Percentiles rank a stretch among this genome's conserved stretches.
Evolutionary conservation across 2,329 filamentous ascomycete species (phyloP).

Genomic region (Whalleya microplaca): DNA sequence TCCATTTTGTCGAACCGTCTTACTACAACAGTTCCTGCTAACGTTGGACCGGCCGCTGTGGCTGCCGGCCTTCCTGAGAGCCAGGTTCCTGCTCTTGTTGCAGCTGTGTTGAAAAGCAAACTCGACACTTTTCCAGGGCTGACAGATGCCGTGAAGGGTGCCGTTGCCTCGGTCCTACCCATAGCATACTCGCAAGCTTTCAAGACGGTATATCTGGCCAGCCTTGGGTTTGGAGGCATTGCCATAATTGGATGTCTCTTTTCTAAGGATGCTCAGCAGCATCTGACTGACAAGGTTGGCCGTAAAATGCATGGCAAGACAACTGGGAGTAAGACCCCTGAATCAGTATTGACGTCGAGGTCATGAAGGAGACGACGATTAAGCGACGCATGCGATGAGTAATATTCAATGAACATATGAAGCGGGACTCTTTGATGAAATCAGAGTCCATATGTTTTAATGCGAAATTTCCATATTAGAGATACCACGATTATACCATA

Average conservation of each 20-base stretch:
- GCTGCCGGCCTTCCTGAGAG: constrained; percentile 41
- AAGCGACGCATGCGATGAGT: background rate
- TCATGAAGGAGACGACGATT: background rate
- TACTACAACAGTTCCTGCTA: constrained; percentile 38
- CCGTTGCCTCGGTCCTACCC: constrained; percentile 38
- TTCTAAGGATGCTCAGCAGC: constrained; percentile 40
- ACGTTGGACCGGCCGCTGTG: constrained; percentile 40
- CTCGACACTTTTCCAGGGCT: constrained; percentile 38
- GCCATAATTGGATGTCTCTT: constrained; percentile 42
- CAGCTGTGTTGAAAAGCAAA: constrained; percentile 35
- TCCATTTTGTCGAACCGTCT: constrained; percentile 45
- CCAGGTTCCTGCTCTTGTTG: constrained; percentile 38
- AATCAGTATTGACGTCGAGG: constrained; percentile 3
- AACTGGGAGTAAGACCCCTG: constrained; percentile 10
- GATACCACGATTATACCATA: too few species aligned
- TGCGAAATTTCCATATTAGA: background rate
- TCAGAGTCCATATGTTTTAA: background rate
- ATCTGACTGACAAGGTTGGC: constrained; percentile 41
- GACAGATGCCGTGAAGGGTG: constrained; percentile 36
- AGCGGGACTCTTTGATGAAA: background rate
- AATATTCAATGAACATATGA: background rate
- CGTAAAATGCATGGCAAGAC: constrained; percentile 36
- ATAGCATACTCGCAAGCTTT: constrained; percentile 44
- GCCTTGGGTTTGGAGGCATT: constrained; percentile 43
- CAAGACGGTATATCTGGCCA: constrained; percentile 45